Conservation (phyloP, 2,329 filamentous ascomycete genomes). For the Ophiostoma sp. region DNA sequence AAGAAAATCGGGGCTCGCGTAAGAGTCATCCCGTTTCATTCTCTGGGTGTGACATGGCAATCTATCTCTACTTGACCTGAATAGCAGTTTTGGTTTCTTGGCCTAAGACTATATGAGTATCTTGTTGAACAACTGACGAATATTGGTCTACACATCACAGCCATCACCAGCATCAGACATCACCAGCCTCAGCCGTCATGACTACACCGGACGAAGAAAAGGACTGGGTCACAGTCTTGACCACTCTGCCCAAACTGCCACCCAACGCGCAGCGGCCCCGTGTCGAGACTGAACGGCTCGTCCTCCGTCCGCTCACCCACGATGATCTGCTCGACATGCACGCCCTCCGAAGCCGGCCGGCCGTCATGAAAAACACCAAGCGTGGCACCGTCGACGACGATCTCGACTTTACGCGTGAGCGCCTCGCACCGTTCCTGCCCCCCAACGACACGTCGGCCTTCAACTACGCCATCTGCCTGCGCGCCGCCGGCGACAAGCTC, state of each 20-base stretch:
- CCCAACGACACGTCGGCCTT: conserved; percentile 48
- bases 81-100: not conserved
- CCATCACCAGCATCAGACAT: not conserved
- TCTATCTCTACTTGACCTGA: not conserved
- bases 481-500: conserved; percentile 39
- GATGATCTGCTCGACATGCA: conserved; percentile 49
- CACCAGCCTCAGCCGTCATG: conserved; percentile 1
- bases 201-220: conserved; percentile 35
- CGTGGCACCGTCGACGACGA: conserved; percentile 41
- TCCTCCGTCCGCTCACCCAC: conserved; percentile 47
- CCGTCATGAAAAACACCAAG: conserved; percentile 58
- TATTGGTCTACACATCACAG: not conserved
- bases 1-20: not conserved
- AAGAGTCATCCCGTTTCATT: not conserved
- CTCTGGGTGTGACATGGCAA: not conserved
- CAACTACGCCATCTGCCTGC: conserved; percentile 51
- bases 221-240: conserved; percentile 47
- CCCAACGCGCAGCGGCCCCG: conserved; percentile 36
- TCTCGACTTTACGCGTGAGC: conserved; percentile 40
- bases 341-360: conserved; percentile 50
- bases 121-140: not conserved
- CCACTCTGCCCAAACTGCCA: conserved; percentile 43
- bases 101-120: not conserved
- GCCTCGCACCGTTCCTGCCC: conserved; percentile 41
- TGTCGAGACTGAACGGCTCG: conserved; percentile 49